Percentiles rank a stretch among this genome's conserved stretches.
Evolutionary conservation across 129 eudicot genomes (phyloP).

Genomic region (Centrapalus pauciflorus): DNA sequence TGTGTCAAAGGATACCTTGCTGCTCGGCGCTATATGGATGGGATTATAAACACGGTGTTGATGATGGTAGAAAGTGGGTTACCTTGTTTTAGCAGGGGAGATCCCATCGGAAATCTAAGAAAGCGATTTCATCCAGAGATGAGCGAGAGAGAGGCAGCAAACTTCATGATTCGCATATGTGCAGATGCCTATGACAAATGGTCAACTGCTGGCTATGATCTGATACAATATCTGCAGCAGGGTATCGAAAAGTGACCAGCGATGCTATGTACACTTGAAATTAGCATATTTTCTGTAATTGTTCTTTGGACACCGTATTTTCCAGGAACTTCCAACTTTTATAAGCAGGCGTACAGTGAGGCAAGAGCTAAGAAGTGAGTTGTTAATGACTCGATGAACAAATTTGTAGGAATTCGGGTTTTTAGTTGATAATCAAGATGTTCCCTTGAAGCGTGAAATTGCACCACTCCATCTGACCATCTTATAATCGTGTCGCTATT

Average conservation of each 20-base stretch:
- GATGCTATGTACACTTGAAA: neutral
- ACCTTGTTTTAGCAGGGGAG: constrained; percentile 99
- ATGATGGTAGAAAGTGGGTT: constrained; percentile 93
- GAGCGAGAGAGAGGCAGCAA: constrained; percentile 97
- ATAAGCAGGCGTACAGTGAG: neutral
- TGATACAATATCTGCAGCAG: constrained; percentile 93
- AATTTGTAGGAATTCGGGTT: neutral
- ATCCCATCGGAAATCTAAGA: constrained; percentile 88
- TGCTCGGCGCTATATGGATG: constrained; percentile 94
- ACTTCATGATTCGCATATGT: constrained; percentile 86
- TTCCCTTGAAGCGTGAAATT: no score
- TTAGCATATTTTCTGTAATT: neutral
- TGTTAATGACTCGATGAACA: neutral
- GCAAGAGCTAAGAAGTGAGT: neutral
- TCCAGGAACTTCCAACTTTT: neutral
- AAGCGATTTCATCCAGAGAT: constrained; percentile 97
- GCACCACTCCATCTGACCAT: no score
- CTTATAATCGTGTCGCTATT: no score
- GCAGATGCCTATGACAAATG: constrained; percentile 96
- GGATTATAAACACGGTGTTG: constrained; percentile 73
- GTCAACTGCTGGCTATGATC: constrained; percentile 98
- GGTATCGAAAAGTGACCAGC: constrained; percentile 78
- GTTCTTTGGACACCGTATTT: constrained; percentile 8
- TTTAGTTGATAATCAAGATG: neutral
- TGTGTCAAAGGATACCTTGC: constrained; percentile 98